Conservation (phyloP, 2,329 filamentous ascomycete genomes). For the Alternaria longipes region DNA sequence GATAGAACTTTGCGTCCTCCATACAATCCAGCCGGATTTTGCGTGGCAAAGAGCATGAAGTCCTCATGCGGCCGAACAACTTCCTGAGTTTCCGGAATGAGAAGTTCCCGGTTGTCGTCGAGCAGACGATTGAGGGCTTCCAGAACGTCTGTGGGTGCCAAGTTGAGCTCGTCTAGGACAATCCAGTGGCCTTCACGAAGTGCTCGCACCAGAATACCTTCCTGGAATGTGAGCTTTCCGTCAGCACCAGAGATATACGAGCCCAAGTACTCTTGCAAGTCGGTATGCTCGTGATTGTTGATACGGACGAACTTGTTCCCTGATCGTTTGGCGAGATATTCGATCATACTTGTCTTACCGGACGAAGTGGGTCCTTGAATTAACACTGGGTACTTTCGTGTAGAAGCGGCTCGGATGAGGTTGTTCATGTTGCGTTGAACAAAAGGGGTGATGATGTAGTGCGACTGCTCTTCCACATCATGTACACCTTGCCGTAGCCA, state of each 20-base stretch:
- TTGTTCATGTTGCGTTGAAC: slow-evolving; percentile 96
- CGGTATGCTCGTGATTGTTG: slow-evolving; percentile 99
- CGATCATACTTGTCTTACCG: slow-evolving; percentile 99
- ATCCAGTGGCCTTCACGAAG: slow-evolving; percentile 96
- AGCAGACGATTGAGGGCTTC: slow-evolving; percentile 95
- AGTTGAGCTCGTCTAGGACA: slow-evolving; percentile 94
- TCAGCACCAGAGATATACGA: slow-evolving; percentile 89
- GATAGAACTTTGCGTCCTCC: slow-evolving; percentile 94
- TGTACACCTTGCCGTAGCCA: slow-evolving; percentile 84
- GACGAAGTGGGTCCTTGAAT: slow-evolving; percentile 97
- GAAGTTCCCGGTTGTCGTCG: slow-evolving; percentile 93
- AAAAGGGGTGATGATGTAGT: slow-evolving; percentile 97
- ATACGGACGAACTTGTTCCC: slow-evolving; percentile 98
- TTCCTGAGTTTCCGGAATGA: slow-evolving; percentile 97
- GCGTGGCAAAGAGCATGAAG: slow-evolving; percentile 98
- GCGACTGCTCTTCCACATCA: slow-evolving; percentile 73
- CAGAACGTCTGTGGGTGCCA: slow-evolving; percentile 95
- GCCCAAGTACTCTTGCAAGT: slow-evolving; percentile 96
- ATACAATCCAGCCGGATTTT: slow-evolving; percentile 95
- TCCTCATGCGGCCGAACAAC: slow-evolving; percentile 89
- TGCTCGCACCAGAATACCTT: slow-evolving; percentile 91
- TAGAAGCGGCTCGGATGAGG: slow-evolving; percentile 91
- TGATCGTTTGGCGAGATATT: slow-evolving; percentile 95
- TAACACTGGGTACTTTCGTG: slow-evolving; percentile 88
- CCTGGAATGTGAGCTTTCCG: slow-evolving; percentile 88